Evolutionary conservation across 2,329 filamentous ascomycete genomes (phyloP).

Genomic region (Cryphonectria radicalis): DNA sequence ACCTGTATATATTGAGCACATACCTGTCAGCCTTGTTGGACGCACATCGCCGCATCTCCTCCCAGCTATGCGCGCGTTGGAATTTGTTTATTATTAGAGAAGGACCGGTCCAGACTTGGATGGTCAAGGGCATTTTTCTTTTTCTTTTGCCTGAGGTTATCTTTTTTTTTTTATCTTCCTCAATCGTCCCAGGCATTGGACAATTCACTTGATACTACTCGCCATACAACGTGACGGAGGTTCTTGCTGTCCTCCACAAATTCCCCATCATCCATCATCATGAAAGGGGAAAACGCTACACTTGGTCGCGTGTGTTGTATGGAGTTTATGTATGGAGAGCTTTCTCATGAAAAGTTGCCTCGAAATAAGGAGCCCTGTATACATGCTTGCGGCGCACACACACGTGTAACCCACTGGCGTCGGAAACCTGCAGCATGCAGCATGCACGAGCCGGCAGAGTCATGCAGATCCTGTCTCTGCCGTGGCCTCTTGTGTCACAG

Average conservation of each 20-base stretch:
- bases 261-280: background rate
- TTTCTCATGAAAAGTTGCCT: background rate
- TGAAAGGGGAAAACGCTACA: background rate
- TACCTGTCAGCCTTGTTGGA: constrained; percentile 11
- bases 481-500: background rate
- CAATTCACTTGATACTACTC: constrained; percentile 8
- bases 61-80: background rate
- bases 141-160: background rate
- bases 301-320: background rate
- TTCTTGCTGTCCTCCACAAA: background rate
- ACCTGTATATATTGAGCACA: constrained; percentile 55
- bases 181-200: constrained; percentile 8
- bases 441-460: constrained; percentile 7
- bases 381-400: too few species aligned
- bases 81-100: constrained; percentile 4
- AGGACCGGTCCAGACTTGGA: background rate
- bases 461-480: constrained; percentile 10
- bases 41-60: background rate
- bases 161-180: background rate
- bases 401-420: too few species aligned
- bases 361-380: too few species aligned
- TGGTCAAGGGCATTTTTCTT: background rate
- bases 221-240: background rate
- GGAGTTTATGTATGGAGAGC: background rate
- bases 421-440: background rate